These are phyloP conservation scores for Amanita rimosa DNA, from an alignment of 768 basidiomycete genomes.

Conservation along the genomic window DNA sequence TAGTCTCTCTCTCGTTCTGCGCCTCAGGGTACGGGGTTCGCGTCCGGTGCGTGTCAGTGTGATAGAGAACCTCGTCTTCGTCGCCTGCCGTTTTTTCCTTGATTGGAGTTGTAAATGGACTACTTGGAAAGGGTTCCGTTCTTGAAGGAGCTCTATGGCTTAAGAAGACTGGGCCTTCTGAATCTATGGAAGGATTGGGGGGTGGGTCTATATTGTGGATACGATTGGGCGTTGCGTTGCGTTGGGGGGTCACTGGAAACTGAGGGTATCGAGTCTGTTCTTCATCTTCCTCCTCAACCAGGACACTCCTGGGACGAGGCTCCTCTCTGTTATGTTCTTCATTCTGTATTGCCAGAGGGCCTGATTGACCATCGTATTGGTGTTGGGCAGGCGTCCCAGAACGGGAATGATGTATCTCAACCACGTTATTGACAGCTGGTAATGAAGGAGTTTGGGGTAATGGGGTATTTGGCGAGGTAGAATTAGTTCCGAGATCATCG, in stretches of 20 bases:
- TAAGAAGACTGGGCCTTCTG: constrained; percentile 40
- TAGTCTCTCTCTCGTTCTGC: constrained; percentile 47
- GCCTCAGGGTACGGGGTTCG: constrained; percentile 30
- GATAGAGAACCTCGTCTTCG: constrained; percentile 62
- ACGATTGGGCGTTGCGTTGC: constrained; percentile 22
- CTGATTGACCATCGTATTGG: not conserved
- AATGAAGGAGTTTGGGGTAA: constrained; percentile 43
- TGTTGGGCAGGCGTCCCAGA: constrained; percentile 24
- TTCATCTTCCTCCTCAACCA: constrained; percentile 32
- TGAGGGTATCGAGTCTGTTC: constrained; percentile 21
- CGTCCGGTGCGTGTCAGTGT: constrained; percentile 39
- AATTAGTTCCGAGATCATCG: constrained; percentile 39
- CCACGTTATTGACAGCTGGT: constrained; percentile 23
- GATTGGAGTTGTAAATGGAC: constrained; percentile 63
- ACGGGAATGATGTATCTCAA: constrained; percentile 30
- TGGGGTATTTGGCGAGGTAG: constrained; percentile 51
- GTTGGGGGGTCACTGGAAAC: constrained; percentile 32
- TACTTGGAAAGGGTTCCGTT: constrained; percentile 52
- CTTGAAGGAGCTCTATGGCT: constrained; percentile 36
- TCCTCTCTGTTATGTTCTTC: constrained; percentile 4
- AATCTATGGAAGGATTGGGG: constrained; percentile 35
- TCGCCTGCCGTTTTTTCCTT: constrained; percentile 47
- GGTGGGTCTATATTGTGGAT: constrained; percentile 40
- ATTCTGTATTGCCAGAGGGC: not conserved
- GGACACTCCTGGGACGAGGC: constrained; percentile 46